A percentile compares a stretch with the other conserved stretches of the same genome.
phyloP scores from a whole-genome alignment of 192 early-diverging fungal species.

The Coemansia sp. region DNA sequence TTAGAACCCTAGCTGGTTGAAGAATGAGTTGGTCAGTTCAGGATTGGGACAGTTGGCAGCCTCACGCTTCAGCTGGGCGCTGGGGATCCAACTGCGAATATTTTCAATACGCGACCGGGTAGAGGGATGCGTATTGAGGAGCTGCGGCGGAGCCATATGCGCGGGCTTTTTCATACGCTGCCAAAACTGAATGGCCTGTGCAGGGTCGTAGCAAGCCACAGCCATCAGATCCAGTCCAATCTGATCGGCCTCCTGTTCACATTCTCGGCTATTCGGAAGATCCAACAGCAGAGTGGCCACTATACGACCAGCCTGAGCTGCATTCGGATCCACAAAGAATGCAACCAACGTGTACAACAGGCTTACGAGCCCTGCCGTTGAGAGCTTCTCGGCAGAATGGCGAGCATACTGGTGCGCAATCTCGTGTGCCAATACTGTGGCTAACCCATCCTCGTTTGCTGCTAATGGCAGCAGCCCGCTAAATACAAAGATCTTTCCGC shows the following conservation, averaged over 20 bases:
- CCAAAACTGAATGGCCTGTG: slow-evolving; percentile 79
- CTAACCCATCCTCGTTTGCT: slow-evolving; percentile 80
- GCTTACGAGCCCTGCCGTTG: slow-evolving; percentile 63
- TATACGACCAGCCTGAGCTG: slow-evolving; percentile 57
- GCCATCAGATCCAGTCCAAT: slow-evolving; percentile 89
- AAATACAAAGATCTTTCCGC: slow-evolving; percentile 97
- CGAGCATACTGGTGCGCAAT: slow-evolving; percentile 90
- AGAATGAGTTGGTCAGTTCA: slow-evolving; percentile 21
- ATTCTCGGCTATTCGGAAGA: slow-evolving; percentile 84
- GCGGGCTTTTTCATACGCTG: slow-evolving; percentile 69
- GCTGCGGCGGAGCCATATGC: slow-evolving; percentile 54
- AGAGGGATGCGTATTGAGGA: slow-evolving; percentile 84
- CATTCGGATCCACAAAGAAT: slow-evolving; percentile 68
- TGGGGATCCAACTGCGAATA: slow-evolving; percentile 50
- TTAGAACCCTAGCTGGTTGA: slow-evolving; percentile 2
- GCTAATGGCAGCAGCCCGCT: slow-evolving; percentile 86
- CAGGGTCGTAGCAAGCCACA: slow-evolving; percentile 89
- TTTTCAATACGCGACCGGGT: slow-evolving; percentile 65
- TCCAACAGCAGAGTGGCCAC: slow-evolving; percentile 71
- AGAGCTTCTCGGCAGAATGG: slow-evolving; percentile 89
- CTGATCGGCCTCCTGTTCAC: slow-evolving; percentile 90
- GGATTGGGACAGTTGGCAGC: slow-evolving; percentile 38
- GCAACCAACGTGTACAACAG: slow-evolving; percentile 61
- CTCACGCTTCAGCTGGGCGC: slow-evolving; percentile 39
- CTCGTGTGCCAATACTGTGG: slow-evolving; percentile 93